Conservation (phyloP, 2,329 filamentous ascomycete genomes). For the Pseudofabraea citricarpa region DNA sequence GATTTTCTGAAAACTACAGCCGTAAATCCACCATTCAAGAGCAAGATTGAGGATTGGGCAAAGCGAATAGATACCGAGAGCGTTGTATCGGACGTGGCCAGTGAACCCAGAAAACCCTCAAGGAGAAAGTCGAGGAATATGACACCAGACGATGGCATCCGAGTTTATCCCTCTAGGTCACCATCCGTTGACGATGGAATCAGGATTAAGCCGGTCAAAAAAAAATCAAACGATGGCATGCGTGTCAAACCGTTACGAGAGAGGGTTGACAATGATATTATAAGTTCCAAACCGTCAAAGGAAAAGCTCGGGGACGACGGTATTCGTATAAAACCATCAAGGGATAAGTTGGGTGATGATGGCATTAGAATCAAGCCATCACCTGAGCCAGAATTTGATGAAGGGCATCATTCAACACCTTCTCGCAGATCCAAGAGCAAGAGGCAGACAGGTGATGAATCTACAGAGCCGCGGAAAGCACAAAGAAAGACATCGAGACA, state of each 20-base stretch:
- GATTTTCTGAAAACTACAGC: constrained; percentile 50
- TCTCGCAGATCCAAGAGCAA: constrained; percentile 5
- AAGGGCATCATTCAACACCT: not conserved
- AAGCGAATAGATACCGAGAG: constrained; percentile 10
- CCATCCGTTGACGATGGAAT: constrained; percentile 33
- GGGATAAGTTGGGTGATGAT: constrained; percentile 3
- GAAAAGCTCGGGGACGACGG: constrained; percentile 32
- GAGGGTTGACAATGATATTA: constrained; percentile 23
- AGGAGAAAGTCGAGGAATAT: constrained; percentile 4
- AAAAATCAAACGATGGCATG: constrained; percentile 13
- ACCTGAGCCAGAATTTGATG: constrained; percentile 2
- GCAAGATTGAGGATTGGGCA: constrained; percentile 60
- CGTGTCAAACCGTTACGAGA: constrained; percentile 20
- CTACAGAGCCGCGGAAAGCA: constrained; percentile 5
- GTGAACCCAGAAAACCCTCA: constrained; percentile 4
- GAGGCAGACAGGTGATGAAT: constrained; percentile 7
- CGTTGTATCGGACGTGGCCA: constrained; percentile 3
- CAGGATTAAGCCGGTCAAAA: constrained; percentile 32
- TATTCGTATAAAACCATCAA: constrained; percentile 28
- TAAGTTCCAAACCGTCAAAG: constrained; percentile 22
- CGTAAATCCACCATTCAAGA: constrained; percentile 50
- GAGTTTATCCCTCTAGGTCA: constrained; percentile 9
- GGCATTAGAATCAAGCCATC: constrained; percentile 14
- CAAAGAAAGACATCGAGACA: constrained; percentile 18
- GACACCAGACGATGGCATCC: not conserved